A percentile compares a stretch with the other conserved stretches of the same genome.
Conservation (phyloP, 2,329 filamentous ascomycete species). For the Xylariaceae sp. region DNA sequence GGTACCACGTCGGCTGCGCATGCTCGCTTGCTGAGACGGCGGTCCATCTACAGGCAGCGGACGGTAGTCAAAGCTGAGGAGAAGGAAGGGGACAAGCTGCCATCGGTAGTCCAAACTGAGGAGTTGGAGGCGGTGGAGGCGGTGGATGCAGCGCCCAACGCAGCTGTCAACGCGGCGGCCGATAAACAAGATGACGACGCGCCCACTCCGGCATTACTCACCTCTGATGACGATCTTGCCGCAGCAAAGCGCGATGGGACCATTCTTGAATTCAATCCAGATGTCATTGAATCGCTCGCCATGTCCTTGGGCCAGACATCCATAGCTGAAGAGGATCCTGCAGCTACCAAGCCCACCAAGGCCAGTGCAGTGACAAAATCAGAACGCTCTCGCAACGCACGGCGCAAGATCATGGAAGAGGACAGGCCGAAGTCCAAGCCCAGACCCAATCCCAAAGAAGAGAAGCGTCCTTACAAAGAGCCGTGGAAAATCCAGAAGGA, state of each 20-base stretch:
- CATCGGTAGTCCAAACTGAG: background rate
- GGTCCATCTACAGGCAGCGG: background rate
- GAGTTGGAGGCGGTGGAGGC: background rate
- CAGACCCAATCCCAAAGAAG: conserved; percentile 7
- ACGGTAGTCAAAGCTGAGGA: background rate
- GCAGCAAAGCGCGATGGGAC: conserved; percentile 23
- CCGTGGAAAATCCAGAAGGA: conserved; percentile 72
- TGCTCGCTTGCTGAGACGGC: conserved; percentile 12
- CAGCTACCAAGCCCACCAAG: background rate
- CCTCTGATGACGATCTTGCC: conserved; percentile 16
- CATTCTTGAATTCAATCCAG: conserved; percentile 33
- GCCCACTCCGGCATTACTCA: conserved; percentile 5
- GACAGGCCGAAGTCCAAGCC: background rate
- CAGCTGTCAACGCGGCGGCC: background rate
- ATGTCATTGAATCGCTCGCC: conserved; percentile 31
- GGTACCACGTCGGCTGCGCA: conserved; percentile 19
- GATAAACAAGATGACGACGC: conserved; percentile 5
- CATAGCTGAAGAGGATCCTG: background rate
- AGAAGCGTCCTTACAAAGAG: conserved; percentile 34
- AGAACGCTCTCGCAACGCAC: background rate
- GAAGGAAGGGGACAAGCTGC: background rate
- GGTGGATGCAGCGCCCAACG: background rate
- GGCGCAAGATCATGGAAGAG: conserved; percentile 24
- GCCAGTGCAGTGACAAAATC: background rate
- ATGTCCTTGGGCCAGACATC: conserved; percentile 1